These are phyloP conservation scores for Ramaria rubella DNA, from an alignment of 768 basidiomycete genomes.

Conservation along the genomic window DNA sequence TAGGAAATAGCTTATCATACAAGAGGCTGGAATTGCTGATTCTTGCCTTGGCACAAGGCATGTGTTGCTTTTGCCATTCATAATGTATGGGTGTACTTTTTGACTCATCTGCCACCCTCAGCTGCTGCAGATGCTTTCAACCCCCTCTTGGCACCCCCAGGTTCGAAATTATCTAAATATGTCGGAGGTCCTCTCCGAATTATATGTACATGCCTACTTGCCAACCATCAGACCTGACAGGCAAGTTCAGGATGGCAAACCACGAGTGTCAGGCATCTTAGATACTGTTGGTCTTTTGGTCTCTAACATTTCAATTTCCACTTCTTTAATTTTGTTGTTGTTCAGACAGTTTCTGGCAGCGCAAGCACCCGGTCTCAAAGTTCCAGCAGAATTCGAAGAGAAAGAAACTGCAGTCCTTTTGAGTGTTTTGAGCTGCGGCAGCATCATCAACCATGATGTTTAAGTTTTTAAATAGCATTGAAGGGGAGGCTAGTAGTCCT, in stretches of 20 bases:
- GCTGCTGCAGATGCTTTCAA: conserved; percentile 65
- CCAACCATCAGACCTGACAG: not conserved
- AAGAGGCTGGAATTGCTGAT: conserved; percentile 58
- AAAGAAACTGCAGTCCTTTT: conserved; percentile 58
- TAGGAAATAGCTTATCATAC: conserved; percentile 64
- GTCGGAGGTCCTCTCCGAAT: conserved; percentile 63
- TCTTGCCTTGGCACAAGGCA: conserved; percentile 59
- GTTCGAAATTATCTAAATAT: conserved; percentile 62
- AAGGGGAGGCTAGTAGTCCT: not conserved
- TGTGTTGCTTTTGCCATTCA: no score
- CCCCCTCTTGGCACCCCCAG: conserved; percentile 50
- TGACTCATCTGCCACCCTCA: no score
- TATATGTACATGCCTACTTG: conserved; percentile 11
- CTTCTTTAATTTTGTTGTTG: no score
- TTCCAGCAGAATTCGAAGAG: conserved; percentile 70
- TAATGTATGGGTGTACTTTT: no score
- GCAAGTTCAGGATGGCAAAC: conserved; percentile 49
- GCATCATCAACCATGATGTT: conserved; percentile 4
- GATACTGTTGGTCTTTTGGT: conserved; percentile 48
- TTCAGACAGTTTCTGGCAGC: conserved; percentile 55
- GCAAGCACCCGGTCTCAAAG: conserved; percentile 59
- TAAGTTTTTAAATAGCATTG: not conserved
- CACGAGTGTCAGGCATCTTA: conserved; percentile 66
- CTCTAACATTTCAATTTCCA: not conserved
- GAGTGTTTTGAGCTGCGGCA: conserved; percentile 18